A percentile compares a stretch with the other conserved stretches of the same genome.
These are phyloP conservation scores for Tuber aestivum DNA, from an alignment of 495 filamentous ascomycete species.

Conservation along the genomic window DNA sequence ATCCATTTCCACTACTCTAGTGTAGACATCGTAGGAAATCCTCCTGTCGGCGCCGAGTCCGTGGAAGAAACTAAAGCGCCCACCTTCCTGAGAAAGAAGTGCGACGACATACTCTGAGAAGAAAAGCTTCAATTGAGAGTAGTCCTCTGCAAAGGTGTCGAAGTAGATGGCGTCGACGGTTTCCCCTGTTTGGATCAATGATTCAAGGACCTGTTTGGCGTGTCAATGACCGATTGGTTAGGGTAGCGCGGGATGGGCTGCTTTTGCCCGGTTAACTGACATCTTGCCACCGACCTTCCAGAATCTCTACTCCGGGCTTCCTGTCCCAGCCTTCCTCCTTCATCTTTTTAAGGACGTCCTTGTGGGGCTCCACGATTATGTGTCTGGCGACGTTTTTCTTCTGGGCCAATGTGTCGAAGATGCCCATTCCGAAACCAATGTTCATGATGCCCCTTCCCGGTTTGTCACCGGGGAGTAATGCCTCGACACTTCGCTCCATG, in stretches of 20 bases:
- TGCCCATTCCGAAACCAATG: slow-evolving; percentile 94
- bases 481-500: slow-evolving; percentile 70
- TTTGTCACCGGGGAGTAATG: slow-evolving; percentile 52
- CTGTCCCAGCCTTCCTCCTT: slow-evolving; percentile 57
- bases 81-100: slow-evolving; percentile 59
- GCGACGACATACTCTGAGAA: slow-evolving; percentile 81
- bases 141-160: slow-evolving; percentile 94
- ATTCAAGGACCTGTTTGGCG: slow-evolving; percentile 65
- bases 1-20: slow-evolving; percentile 87
- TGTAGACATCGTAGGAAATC: slow-evolving; percentile 93
- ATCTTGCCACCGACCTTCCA: slow-evolving; percentile 48
- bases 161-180: slow-evolving; percentile 93
- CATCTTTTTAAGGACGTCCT: slow-evolving; percentile 68
- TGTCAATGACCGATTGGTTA: not conserved
- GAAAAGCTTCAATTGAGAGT: slow-evolving; percentile 75
- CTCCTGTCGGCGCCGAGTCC: slow-evolving; percentile 87
- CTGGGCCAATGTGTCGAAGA: slow-evolving; percentile 80
- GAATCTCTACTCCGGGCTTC: slow-evolving; percentile 58
- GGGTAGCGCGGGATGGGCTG: not conserved
- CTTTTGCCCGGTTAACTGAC: slow-evolving; percentile 7
- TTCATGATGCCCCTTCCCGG: slow-evolving; percentile 71
- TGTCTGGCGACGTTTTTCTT: slow-evolving; percentile 65
- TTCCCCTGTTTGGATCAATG: slow-evolving; percentile 61
- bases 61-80: slow-evolving; percentile 89
- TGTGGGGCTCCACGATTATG: slow-evolving; percentile 82